A percentile compares a stretch with the other conserved stretches of the same genome.
Evolutionary conservation across 805 yeast genomes (phyloP).

Genomic region (Wickerhamomyces rabaulensis): DNA sequence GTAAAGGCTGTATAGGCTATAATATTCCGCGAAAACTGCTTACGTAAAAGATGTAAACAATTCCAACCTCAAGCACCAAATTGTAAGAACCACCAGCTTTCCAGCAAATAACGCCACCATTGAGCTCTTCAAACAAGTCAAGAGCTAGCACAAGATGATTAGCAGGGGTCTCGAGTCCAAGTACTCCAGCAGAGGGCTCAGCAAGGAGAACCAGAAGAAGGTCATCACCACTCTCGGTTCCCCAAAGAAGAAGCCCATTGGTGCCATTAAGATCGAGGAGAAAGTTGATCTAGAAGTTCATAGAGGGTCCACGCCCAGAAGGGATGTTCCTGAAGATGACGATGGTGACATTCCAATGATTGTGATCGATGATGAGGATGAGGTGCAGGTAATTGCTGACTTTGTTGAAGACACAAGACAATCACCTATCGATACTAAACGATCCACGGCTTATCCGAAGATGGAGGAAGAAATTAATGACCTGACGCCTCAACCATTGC

Average conservation of each 20-base stretch:
- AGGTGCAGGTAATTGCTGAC: conserved; percentile 38
- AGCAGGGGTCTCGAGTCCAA: conserved; percentile 21
- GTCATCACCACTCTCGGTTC: conserved; percentile 16
- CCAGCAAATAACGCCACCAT: not conserved
- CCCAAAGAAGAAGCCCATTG: conserved; percentile 17
- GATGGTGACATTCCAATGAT: conserved; percentile 43
- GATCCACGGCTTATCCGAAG: not conserved
- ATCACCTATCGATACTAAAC: not conserved
- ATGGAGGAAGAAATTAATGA: conserved; percentile 2
- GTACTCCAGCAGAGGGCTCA: conserved; percentile 19
- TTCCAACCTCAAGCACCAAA: too few relatives aligned
- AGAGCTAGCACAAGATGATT: not conserved
- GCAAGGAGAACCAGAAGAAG: conserved; percentile 10
- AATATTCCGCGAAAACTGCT: not conserved
- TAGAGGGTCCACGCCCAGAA: not conserved
- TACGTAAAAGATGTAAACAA: not conserved
- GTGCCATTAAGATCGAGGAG: conserved; percentile 21
- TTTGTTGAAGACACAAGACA: conserved; percentile 27
- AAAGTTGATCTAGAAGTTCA: conserved; percentile 15
- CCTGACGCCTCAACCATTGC: conserved; percentile 2
- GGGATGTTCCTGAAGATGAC: not conserved
- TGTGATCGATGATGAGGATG: conserved; percentile 41
- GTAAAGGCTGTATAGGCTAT: too few relatives aligned
- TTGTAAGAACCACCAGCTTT: not conserved
- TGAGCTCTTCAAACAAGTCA: not conserved